phyloP scores from a whole-genome alignment of 2,329 filamentous ascomycete species.

The Microdochium paspali region DNA sequence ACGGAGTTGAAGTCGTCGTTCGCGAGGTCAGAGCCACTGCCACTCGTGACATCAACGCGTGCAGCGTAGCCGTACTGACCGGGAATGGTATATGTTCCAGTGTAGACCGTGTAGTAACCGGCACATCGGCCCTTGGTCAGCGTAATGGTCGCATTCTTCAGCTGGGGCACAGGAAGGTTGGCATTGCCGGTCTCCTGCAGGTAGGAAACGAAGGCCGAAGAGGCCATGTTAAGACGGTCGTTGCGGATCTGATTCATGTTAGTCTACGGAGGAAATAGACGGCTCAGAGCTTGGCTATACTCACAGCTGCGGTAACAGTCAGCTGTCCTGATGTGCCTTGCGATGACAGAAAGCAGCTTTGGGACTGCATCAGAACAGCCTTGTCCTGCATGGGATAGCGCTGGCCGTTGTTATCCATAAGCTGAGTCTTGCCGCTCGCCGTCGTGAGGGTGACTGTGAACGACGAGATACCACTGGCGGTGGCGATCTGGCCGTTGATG shows the following conservation, averaged over 20 bases:
- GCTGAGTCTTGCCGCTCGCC: constrained; percentile 32
- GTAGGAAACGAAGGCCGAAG: constrained; percentile 32
- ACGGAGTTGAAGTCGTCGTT: constrained; percentile 40
- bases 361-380: constrained; percentile 43
- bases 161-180: constrained; percentile 29
- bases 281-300: neutral
- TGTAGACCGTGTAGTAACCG: constrained; percentile 39
- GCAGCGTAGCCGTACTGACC: constrained; percentile 34
- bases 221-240: constrained; percentile 30
- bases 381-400: constrained; percentile 43
- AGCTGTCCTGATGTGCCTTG: constrained; percentile 23
- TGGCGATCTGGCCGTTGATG: constrained; percentile 39
- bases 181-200: constrained; percentile 24
- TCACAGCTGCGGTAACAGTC: constrained; percentile 32
- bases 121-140: constrained; percentile 33
- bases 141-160: constrained; percentile 25
- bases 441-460: constrained; percentile 44
- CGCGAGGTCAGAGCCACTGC: constrained; percentile 20
- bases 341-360: constrained; percentile 42
- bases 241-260: constrained; percentile 28
- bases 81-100: constrained; percentile 29
- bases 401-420: constrained; percentile 47
- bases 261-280: neutral
- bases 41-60: constrained; percentile 34
- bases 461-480: constrained; percentile 51